Conservation (phyloP, 2,329 filamentous ascomycete genomes). For the Harringtonia aguacate region DNA sequence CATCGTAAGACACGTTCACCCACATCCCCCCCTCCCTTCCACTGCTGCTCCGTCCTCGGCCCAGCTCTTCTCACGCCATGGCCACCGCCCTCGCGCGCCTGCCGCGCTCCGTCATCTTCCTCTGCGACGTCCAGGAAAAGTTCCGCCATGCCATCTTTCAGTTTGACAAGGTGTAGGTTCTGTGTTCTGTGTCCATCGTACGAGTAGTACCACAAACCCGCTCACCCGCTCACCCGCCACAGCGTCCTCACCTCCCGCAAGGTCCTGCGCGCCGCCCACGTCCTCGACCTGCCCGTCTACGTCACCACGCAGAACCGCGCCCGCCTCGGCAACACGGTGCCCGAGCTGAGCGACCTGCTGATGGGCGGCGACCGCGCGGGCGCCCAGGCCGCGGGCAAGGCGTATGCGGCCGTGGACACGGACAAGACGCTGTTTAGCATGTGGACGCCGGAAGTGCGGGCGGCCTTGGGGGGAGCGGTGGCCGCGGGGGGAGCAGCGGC, state of each 20-base stretch:
- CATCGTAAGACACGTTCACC: no score
- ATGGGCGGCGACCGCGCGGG: slow-evolving; percentile 34
- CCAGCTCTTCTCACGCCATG: slow-evolving; percentile 1
- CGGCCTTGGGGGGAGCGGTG: slow-evolving; percentile 18
- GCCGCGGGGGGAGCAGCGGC: slow-evolving; percentile 10
- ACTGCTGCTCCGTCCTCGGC: background rate
- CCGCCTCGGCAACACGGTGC: slow-evolving; percentile 70
- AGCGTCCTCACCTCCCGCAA: slow-evolving; percentile 59
- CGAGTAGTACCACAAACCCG: background rate
- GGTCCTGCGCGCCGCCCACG: slow-evolving; percentile 52
- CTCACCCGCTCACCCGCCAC: background rate
- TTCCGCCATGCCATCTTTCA: slow-evolving; percentile 77
- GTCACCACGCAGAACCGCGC: slow-evolving; percentile 76
- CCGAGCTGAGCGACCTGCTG: slow-evolving; percentile 52
- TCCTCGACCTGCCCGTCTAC: slow-evolving; percentile 67
- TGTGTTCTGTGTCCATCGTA: background rate
- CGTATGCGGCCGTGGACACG: slow-evolving; percentile 28
- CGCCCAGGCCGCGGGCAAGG: slow-evolving; percentile 16
- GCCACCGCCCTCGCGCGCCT: background rate
- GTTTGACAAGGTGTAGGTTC: slow-evolving; percentile 65
- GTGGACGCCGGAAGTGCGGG: slow-evolving; percentile 58
- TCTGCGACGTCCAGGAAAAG: slow-evolving; percentile 93
- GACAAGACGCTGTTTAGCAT: slow-evolving; percentile 93
- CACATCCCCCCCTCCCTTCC: no score
- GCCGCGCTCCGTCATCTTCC: slow-evolving; percentile 35